Base-by-base conservation (phyloP, 805 yeast species). In the Hermanozyma aechmeae region DNA sequence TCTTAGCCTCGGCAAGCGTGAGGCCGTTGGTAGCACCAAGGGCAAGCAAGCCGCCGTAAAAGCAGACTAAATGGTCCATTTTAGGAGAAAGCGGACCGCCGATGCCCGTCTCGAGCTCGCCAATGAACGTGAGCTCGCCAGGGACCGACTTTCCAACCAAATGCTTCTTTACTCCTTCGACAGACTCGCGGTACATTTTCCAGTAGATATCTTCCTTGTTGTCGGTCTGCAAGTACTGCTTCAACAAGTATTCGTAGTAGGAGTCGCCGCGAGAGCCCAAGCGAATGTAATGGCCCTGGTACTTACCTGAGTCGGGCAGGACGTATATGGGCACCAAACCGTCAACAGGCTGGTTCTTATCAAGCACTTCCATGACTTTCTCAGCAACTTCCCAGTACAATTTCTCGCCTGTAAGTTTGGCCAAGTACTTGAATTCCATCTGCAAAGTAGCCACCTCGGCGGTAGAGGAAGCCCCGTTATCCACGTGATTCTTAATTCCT, bases 51-150 rank as follows among this genome's bases (percentile, higher is more conserved):
- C 96, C 96, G 32, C 95, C 95, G 48, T 82, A 73, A 54, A 85
- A 86, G 52, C 96, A 87, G 15, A 85, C 96, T 35, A 84, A 61
- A 55, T 87, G 96, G 50, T 87, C 96, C 95, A 87, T 83, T 48
- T 84, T 85, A 12, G 75, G 59, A 11, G 79, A 71, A 11, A 79
- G 51, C 3, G 61, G 56, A 0, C 79, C 76, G 5, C 53, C 56
- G n/a, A 83, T 43, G 8, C 96, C 96, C 16, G 53, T 40, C 14
- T 79, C 82, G 28, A 73, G 65, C 51, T 87, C 96, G 8, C 94
- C 95, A 33, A 86, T 65, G 46, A 66, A 87, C 0, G 79, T 66
- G 15, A 80, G 58, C 1, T 69, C 68, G 41, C 56, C 70, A 4
- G 94, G 93, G 21, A 52, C 50, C 1, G 93, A 76, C 31, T 70